Evolutionary conservation across 306 rosid species (phyloP).

Genomic region (Spatholobus suberectus): DNA sequence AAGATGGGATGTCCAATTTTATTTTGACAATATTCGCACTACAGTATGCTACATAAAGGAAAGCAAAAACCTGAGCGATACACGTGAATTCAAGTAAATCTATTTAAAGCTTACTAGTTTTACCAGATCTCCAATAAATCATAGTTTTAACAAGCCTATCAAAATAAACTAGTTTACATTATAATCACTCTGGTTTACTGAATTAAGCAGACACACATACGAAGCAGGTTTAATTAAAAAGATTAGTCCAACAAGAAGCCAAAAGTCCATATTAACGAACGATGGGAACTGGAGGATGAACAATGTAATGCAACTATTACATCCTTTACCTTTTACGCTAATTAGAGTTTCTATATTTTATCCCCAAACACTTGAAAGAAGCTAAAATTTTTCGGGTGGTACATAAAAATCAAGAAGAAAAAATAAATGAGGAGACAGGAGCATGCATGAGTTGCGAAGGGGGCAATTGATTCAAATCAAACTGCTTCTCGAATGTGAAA

Average conservation of each 20-base stretch:
- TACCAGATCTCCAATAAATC: not conserved
- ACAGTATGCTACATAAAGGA: not conserved
- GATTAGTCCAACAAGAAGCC: not conserved
- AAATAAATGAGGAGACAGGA: too few species aligned
- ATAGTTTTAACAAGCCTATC: too few species aligned
- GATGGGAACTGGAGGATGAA: not conserved
- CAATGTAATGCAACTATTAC: not conserved
- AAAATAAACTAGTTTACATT: not conserved
- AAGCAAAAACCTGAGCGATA: not conserved
- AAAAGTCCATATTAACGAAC: not conserved
- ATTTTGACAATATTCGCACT: not conserved
- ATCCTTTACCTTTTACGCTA: not conserved
- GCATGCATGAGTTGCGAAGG: not conserved
- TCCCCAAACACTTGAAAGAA: not conserved
- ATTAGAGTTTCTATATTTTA: not conserved
- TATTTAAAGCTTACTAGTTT: not conserved
- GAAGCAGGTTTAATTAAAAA: not conserved
- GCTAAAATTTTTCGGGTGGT: too few species aligned
- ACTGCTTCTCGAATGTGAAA: slow-evolving; percentile 44
- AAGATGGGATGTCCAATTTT: not conserved
- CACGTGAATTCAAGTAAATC: not conserved
- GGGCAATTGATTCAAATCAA: not conserved
- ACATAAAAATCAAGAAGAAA: too few species aligned
- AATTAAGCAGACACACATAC: not conserved
- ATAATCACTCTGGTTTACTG: not conserved